Evolutionary conservation across 2,329 filamentous ascomycete genomes (phyloP).

Genomic region (Tolypocladium endophyticum): DNA sequence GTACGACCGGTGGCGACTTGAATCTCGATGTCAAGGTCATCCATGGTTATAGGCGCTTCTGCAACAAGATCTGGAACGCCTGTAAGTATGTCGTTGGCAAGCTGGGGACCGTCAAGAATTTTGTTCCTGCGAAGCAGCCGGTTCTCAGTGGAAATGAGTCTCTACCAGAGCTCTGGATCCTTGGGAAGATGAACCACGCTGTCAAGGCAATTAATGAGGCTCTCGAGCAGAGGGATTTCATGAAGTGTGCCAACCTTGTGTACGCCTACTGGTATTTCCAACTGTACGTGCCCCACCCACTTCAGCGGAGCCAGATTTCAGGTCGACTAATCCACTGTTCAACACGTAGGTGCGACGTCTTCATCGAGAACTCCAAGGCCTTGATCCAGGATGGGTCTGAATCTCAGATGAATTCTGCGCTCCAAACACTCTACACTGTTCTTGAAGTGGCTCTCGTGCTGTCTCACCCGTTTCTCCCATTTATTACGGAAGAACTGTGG

Average conservation of each 20-base stretch:
- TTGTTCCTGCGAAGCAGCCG: not conserved
- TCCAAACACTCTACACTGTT: not conserved
- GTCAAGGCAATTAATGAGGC: not conserved
- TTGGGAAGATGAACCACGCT: not conserved
- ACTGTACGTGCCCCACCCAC: not conserved
- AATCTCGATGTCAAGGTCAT: conserved; percentile 88
- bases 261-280: not conserved
- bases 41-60: conserved; percentile 87
- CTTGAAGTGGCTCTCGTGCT: not conserved
- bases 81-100: not conserved
- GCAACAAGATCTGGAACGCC: conserved; percentile 60
- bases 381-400: not conserved
- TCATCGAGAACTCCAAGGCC: not conserved
- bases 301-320: too few relatives aligned
- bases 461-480: not conserved
- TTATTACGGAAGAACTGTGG: not conserved
- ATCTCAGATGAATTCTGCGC: not conserved
- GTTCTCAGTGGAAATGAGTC: not conserved
- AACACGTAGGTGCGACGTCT: not conserved
- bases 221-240: not conserved
- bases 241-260: not conserved
- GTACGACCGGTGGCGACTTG: conserved; percentile 45
- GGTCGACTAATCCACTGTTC: not conserved
- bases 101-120: not conserved
- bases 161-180: not conserved